A percentile compares a stretch with the other conserved stretches of the same genome.
phyloP scores from a whole-genome alignment of 129 eudicot genomes.

The Escallonia herrerae region DNA sequence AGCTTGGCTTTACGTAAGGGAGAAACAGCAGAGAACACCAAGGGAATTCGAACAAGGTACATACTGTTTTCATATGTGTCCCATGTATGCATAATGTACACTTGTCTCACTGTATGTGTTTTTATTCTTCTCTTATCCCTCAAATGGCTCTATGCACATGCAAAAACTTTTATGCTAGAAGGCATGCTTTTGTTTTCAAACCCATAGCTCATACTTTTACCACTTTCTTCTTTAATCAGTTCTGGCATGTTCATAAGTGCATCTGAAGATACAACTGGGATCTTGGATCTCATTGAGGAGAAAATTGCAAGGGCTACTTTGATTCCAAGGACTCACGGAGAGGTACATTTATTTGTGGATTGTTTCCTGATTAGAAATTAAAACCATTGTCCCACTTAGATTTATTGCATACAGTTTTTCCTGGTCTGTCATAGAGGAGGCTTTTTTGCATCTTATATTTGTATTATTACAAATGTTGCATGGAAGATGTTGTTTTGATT shows the following conservation, averaged over 20 bases:
- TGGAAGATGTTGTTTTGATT: too few relatives aligned
- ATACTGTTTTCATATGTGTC: not conserved
- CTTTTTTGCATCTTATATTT: too few relatives aligned
- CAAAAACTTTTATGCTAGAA: not conserved
- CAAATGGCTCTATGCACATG: too few relatives aligned
- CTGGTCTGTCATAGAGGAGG: too few relatives aligned
- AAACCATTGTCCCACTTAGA: too few relatives aligned
- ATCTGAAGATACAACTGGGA: conserved; percentile 79
- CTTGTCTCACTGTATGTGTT: not conserved
- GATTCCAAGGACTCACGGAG: conserved; percentile 79
- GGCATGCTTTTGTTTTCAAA: not conserved
- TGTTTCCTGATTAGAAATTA: not conserved
- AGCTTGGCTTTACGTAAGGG: conserved; percentile 77
- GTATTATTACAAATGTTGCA: too few relatives aligned
- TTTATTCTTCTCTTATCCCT: not conserved
- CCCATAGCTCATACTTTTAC: not conserved
- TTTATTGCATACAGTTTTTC: too few relatives aligned
- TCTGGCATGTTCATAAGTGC: conserved; percentile 93
- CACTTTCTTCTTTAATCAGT: conserved; percentile 30
- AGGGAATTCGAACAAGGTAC: conserved; percentile 88
- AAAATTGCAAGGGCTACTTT: conserved; percentile 83
- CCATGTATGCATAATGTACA: not conserved
- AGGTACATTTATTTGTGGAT: conserved; percentile 39
- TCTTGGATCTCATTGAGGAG: conserved; percentile 63
- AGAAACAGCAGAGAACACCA: conserved; percentile 68